Percentiles rank a stretch among this genome's conserved stretches.
Evolutionary conservation across 2,329 filamentous ascomycete species (phyloP).

Genomic region (Beauveria sp.): DNA sequence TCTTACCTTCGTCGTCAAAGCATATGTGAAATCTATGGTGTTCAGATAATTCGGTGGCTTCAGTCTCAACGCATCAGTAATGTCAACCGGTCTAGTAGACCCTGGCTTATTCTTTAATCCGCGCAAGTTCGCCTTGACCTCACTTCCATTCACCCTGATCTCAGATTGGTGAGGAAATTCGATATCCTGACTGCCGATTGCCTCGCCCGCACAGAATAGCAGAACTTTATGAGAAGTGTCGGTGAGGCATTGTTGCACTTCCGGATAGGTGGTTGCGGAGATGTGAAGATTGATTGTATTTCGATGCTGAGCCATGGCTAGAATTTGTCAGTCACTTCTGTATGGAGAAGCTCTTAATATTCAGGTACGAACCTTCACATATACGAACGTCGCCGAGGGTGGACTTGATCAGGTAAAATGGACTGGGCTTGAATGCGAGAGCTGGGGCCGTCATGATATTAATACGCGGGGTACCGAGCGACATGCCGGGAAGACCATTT

Average conservation of each 20-base stretch:
- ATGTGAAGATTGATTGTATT: constrained; percentile 40
- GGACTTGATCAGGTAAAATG: constrained; percentile 70
- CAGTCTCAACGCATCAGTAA: constrained; percentile 68
- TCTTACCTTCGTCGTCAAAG: constrained; percentile 76
- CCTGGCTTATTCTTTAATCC: constrained; percentile 95
- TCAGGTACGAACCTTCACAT: constrained; percentile 57
- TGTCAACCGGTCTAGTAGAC: constrained; percentile 86
- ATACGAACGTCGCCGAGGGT: constrained; percentile 57
- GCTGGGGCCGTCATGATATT: constrained; percentile 11
- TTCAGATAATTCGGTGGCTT: constrained; percentile 63
- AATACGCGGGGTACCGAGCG: constrained; percentile 13
- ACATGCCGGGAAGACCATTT: not conserved
- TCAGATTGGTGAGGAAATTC: constrained; percentile 90
- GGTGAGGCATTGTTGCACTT: constrained; percentile 46
- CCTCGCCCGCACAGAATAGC: constrained; percentile 72
- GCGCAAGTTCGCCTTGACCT: constrained; percentile 87
- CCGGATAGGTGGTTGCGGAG: constrained; percentile 42
- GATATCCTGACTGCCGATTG: constrained; percentile 62
- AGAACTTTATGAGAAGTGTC: constrained; percentile 65
- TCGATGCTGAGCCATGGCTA: constrained; percentile 49
- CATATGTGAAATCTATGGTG: constrained; percentile 79
- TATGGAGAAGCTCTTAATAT: not conserved
- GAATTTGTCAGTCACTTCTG: constrained; percentile 26
- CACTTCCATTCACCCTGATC: constrained; percentile 79
- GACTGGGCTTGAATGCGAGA: constrained; percentile 58